phyloP scores from a whole-genome alignment of 768 basidiomycete genomes.

The Auricularia heimuer region DNA sequence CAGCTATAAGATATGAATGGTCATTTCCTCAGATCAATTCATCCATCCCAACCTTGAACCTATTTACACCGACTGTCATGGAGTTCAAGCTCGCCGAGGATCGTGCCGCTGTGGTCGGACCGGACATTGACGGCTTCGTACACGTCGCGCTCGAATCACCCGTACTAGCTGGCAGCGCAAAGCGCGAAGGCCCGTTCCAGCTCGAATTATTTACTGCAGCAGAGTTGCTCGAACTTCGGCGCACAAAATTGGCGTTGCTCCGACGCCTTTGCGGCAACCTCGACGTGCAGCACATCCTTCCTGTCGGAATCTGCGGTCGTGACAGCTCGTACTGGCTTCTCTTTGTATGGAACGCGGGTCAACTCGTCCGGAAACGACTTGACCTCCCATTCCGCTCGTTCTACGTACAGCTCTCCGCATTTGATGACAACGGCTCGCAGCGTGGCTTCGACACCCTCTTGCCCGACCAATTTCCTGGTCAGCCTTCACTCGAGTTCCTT shows the following conservation, averaged over 20 bases:
- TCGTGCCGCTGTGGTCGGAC: no score
- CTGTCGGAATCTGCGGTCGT: neutral
- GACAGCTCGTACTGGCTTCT: constrained; percentile 30
- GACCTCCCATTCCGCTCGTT: constrained; percentile 46
- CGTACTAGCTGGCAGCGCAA: no score
- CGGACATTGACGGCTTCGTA: no score
- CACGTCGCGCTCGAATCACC: no score
- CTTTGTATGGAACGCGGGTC: constrained; percentile 46
- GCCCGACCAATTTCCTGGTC: constrained; percentile 22
- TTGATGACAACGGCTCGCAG: constrained; percentile 36
- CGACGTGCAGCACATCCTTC: neutral
- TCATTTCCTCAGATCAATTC: no score
- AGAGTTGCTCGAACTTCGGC: neutral
- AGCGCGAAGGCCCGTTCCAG: neutral
- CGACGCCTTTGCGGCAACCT: neutral
- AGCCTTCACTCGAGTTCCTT: constrained; percentile 26
- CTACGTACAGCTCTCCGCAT: constrained; percentile 38
- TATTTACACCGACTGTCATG: no score
- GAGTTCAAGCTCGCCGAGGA: no score
- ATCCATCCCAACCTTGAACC: no score
- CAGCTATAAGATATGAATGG: no score
- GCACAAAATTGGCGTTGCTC: neutral
- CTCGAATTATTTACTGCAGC: neutral
- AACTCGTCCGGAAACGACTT: constrained; percentile 37
- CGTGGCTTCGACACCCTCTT: constrained; percentile 34